Conservation (phyloP, 148 eudicot genomes). For the Amaranthus hypochondriacus region DNA sequence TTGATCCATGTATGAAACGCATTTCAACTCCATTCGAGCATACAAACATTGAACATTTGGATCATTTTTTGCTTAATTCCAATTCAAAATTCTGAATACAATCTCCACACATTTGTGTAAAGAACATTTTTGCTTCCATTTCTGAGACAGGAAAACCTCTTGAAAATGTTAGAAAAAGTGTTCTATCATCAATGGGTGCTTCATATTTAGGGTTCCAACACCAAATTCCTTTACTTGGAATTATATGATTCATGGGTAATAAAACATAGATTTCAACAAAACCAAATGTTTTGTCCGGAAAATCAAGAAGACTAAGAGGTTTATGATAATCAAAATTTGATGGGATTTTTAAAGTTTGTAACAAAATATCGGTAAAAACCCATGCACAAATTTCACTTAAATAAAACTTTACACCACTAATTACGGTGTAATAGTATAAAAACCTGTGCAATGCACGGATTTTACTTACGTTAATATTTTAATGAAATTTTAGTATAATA, state of each 20-base stretch:
- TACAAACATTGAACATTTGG: constrained; percentile 24
- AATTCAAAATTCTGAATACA: constrained; percentile 27
- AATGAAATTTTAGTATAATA: no score
- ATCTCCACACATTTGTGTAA: constrained; percentile 30
- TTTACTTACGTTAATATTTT: no score
- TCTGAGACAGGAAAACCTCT: constrained; percentile 34
- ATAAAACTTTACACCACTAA: constrained; percentile 23
- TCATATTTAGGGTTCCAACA: constrained; percentile 28
- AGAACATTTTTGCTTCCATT: constrained; percentile 25
- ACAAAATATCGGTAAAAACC: constrained; percentile 33
- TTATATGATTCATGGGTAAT: not conserved
- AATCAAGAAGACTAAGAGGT: constrained; percentile 15
- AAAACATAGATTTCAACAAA: constrained; percentile 8
- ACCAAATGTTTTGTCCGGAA: constrained; percentile 27
- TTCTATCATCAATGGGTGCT: constrained; percentile 31
- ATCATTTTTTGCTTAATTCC: not conserved
- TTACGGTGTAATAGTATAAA: no score
- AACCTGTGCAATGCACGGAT: no score
- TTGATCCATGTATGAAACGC: constrained; percentile 20
- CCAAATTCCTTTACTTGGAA: constrained; percentile 2
- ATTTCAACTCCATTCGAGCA: constrained; percentile 24
- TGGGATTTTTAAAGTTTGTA: constrained; percentile 19
- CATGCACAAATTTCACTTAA: constrained; percentile 27
- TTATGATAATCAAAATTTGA: not conserved
- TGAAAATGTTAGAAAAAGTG: constrained; percentile 37